Percentiles rank a stretch among this genome's conserved stretches.
These are phyloP conservation scores for Penicillium sclerotiorum DNA, from an alignment of 2,329 filamentous ascomycete species.

Conservation along the genomic window DNA sequence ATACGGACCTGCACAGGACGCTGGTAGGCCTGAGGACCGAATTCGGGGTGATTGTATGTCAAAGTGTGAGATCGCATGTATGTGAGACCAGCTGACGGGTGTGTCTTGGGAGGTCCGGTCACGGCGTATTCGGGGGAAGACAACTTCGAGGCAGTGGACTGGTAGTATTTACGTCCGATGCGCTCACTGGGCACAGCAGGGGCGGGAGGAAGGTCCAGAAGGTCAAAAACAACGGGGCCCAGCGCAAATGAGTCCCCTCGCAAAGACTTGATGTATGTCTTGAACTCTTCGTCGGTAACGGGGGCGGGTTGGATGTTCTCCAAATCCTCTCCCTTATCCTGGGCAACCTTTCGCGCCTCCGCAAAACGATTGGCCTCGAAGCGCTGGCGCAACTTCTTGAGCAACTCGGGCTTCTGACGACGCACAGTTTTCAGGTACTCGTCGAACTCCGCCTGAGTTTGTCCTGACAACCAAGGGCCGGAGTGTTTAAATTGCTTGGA, in stretches of 20 bases:
- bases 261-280: slow-evolving; percentile 48
- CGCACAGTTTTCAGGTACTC: slow-evolving; percentile 53
- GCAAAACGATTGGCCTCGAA: slow-evolving; percentile 37
- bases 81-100: slow-evolving; percentile 66
- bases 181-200: slow-evolving; percentile 41
- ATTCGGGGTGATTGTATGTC: slow-evolving; percentile 61
- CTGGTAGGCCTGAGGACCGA: slow-evolving; percentile 59
- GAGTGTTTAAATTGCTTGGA: slow-evolving; percentile 58
- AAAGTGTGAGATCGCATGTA: slow-evolving; percentile 60
- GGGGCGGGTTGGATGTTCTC: slow-evolving; percentile 30
- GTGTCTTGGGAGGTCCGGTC: slow-evolving; percentile 60
- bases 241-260: slow-evolving; percentile 49
- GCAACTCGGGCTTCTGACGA: slow-evolving; percentile 42
- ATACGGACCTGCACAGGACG: slow-evolving; percentile 61
- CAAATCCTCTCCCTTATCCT: slow-evolving; percentile 45
- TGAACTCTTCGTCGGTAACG: slow-evolving; percentile 50
- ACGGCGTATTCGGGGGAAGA: slow-evolving; percentile 47
- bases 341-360: slow-evolving; percentile 40
- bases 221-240: slow-evolving; percentile 55
- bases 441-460: slow-evolving; percentile 59
- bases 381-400: slow-evolving; percentile 39
- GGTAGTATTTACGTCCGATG: slow-evolving; percentile 38
- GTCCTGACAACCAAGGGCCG: slow-evolving; percentile 61
- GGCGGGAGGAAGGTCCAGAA: slow-evolving; percentile 59
- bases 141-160: slow-evolving; percentile 37